These are phyloP conservation scores for Lactifluus hygrophoroides DNA, from an alignment of 768 basidiomycete genomes.

Conservation along the genomic window DNA sequence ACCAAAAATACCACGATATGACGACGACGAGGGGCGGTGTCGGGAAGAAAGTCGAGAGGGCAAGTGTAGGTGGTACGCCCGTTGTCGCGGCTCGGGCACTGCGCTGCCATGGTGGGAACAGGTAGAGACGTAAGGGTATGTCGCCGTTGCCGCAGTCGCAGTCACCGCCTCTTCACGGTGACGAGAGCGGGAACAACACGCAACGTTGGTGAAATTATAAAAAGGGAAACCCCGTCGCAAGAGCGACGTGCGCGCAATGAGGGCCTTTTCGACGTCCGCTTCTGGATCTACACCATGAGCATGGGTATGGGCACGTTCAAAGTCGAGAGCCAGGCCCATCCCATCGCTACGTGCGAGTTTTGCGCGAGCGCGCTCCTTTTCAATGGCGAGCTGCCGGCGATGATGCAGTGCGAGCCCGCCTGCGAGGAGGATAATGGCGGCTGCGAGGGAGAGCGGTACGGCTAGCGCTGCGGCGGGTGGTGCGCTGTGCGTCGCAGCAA, in stretches of 20 bases:
- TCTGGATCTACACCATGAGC: background rate
- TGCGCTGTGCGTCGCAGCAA: constrained; percentile 21
- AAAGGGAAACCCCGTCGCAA: background rate
- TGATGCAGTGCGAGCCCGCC: constrained; percentile 23
- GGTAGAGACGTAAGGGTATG: background rate
- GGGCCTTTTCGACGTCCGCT: constrained; percentile 16
- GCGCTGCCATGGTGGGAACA: background rate
- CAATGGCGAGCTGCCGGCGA: constrained; percentile 22
- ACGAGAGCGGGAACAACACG: background rate
- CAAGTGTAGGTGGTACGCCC: background rate
- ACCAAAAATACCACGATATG: background rate
- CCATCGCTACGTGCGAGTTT: background rate
- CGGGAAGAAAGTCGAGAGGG: background rate
- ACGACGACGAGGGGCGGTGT: background rate
- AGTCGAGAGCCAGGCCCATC: background rate
- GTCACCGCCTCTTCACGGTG: background rate
- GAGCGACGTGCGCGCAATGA: constrained; percentile 4
- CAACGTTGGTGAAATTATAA: no score
- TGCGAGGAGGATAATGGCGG: constrained; percentile 25
- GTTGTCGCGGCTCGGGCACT: constrained; percentile 3
- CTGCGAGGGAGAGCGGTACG: constrained; percentile 29
- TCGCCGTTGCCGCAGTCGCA: background rate
- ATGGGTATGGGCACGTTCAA: background rate
- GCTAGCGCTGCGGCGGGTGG: constrained; percentile 28
- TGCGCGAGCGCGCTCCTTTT: constrained; percentile 21